Evolutionary conservation across 208 protist genomes (phyloP).

Genomic region (Vickermania ingenoplastis): DNA sequence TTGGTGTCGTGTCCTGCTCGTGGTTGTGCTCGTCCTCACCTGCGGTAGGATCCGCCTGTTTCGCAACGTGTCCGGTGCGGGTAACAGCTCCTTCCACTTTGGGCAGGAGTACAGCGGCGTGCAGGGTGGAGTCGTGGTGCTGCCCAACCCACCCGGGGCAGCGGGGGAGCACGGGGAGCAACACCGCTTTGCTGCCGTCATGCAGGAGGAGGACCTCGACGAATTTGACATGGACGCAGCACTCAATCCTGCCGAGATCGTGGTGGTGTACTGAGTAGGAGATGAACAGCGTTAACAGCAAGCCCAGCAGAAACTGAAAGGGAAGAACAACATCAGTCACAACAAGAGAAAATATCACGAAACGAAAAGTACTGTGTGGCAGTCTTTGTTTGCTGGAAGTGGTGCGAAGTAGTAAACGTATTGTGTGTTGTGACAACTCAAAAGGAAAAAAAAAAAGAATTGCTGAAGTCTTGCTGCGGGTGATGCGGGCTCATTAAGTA

Average conservation of each 20-base stretch:
- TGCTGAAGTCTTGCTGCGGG: neutral
- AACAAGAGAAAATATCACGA: constrained; percentile 4
- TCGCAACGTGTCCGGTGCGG: neutral
- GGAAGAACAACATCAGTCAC: neutral
- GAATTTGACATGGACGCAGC: constrained; percentile 8
- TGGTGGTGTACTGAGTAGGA: constrained; percentile 16
- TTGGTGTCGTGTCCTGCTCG: constrained; percentile 30
- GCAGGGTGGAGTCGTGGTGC: constrained; percentile 5
- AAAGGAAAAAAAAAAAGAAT: constrained; percentile 6
- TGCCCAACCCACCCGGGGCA: constrained; percentile 15
- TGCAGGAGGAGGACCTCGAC: constrained; percentile 36
- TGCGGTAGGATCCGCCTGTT: constrained; percentile 27
- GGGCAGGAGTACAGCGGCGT: constrained; percentile 1
- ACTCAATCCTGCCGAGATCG: constrained; percentile 34
- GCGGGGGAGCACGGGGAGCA: neutral
- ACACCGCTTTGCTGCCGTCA: constrained; percentile 3
- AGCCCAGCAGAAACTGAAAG: neutral
- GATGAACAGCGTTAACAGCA: neutral
- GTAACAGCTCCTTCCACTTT: neutral
- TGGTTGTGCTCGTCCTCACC: constrained; percentile 23
- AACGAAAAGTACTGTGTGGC: constrained; percentile 5
- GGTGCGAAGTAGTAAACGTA: too few relatives aligned
- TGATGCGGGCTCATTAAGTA: too few relatives aligned
- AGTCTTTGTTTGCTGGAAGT: too few relatives aligned
- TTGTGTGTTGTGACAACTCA: too few relatives aligned